phyloP scores from a whole-genome alignment of 169 alveolate species.

The Plasmodium adleri region DNA sequence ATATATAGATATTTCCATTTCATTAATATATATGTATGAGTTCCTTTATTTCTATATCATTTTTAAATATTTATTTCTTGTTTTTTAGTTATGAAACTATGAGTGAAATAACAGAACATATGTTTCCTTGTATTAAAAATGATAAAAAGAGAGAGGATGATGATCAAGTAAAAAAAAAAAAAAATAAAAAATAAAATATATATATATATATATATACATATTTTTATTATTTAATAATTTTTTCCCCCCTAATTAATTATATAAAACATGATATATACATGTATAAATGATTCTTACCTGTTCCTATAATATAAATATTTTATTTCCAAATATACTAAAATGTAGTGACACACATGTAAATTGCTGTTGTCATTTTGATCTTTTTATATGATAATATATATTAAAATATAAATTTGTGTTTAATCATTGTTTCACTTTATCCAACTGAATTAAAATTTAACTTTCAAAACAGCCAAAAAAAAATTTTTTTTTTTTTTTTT shows the following conservation, averaged over 20 bases:
- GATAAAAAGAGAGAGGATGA: slow-evolving; percentile 71
- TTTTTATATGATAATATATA: too few relatives aligned
- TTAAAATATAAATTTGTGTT: too few relatives aligned
- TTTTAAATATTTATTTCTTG: background rate
- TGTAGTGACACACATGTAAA: too few relatives aligned
- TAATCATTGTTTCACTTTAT: too few relatives aligned
- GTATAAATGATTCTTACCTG: background rate
- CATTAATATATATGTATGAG: too few relatives aligned
- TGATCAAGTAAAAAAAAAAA: slow-evolving; percentile 69
- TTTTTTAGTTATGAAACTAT: slow-evolving; percentile 80
- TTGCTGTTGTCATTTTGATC: too few relatives aligned
- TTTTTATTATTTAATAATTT: background rate
- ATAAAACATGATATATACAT: background rate
- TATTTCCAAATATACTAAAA: too few relatives aligned
- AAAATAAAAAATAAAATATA: slow-evolving; percentile 4
- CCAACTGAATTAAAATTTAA: too few relatives aligned
- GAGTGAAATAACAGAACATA: slow-evolving; percentile 83
- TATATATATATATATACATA: background rate
- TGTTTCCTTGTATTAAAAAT: slow-evolving; percentile 80
- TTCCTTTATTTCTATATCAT: background rate
- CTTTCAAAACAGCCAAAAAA: too few relatives aligned
- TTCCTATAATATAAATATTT: too few relatives aligned
- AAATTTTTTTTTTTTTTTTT: too few relatives aligned
- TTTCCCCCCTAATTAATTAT: background rate
- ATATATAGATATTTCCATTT: background rate